phyloP scores from a whole-genome alignment of 139 green algal species.

The Tetradesmus lagerheimii region DNA sequence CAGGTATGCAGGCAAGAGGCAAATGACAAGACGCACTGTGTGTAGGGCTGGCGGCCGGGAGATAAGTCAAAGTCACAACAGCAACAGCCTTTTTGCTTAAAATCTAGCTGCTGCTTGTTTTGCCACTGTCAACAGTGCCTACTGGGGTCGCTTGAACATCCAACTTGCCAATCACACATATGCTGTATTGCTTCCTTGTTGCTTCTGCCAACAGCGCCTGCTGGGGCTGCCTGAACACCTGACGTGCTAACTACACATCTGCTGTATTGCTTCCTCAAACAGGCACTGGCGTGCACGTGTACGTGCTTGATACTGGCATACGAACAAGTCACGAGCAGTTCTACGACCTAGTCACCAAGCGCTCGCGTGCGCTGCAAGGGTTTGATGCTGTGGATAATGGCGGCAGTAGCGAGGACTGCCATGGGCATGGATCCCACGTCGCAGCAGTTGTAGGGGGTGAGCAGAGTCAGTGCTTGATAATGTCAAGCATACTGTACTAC shows the following conservation, averaged over 20 bases:
- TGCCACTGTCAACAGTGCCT: too few species aligned
- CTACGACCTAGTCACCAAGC: neutral
- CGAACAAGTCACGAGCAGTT: constrained; percentile 66
- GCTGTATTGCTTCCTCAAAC: neutral
- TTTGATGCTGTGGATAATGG: constrained; percentile 28
- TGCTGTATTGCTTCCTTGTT: neutral
- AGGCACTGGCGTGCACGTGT: constrained; percentile 75
- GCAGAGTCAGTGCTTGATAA: neutral
- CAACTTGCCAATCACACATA: too few species aligned
- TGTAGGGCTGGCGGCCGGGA: neutral
- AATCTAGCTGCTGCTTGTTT: too few species aligned
- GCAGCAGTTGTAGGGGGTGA: constrained; percentile 64
- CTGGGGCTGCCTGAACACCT: neutral
- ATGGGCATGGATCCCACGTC: constrained; percentile 84
- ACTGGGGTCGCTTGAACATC: too few species aligned
- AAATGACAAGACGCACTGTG: too few species aligned
- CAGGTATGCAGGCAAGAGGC: constrained; percentile 28
- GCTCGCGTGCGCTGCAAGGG: constrained; percentile 12
- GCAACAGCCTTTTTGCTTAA: too few species aligned
- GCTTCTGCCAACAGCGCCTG: neutral
- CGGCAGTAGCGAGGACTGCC: constrained; percentile 65
- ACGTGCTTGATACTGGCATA: constrained; percentile 85
- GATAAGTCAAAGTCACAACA: too few species aligned
- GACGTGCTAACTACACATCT: neutral
- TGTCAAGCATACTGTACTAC: neutral